Conservation (phyloP, 2,329 filamentous ascomycete genomes). For the Piedraia hortae region DNA sequence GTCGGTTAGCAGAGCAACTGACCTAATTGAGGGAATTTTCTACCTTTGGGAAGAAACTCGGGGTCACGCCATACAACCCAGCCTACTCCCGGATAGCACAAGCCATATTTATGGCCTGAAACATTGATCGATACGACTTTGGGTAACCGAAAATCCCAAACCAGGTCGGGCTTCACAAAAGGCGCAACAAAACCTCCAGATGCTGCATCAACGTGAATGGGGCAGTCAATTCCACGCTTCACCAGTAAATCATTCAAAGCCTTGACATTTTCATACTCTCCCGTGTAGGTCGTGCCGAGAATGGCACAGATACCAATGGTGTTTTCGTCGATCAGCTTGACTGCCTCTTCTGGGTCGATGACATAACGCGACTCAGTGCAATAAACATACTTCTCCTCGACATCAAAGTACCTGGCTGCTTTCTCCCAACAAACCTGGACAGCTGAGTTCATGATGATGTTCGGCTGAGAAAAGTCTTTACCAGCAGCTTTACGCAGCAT, state of each 20-base stretch:
- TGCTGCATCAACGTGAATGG: constrained; percentile 84
- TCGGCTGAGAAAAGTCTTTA: constrained; percentile 54
- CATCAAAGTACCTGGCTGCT: constrained; percentile 29
- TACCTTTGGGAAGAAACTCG: constrained; percentile 46
- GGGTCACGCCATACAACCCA: constrained; percentile 77
- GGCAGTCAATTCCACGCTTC: constrained; percentile 45
- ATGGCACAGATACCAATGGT: constrained; percentile 82
- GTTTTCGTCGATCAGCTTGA: constrained; percentile 36
- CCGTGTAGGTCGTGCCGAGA: constrained; percentile 79
- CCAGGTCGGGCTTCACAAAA: constrained; percentile 56
- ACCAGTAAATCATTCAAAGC: constrained; percentile 67
- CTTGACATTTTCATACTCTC: constrained; percentile 86
- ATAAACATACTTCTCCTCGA: constrained; percentile 60
- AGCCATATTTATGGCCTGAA: constrained; percentile 67
- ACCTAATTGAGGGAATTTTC: neutral
- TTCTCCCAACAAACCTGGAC: constrained; percentile 98
- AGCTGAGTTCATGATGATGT: constrained; percentile 85
- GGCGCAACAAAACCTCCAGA: constrained; percentile 81
- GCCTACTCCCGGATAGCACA: constrained; percentile 71
- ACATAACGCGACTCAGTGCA: constrained; percentile 33
- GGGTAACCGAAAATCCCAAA: constrained; percentile 78
- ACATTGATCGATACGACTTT: constrained; percentile 85
- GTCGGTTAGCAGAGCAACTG: neutral
- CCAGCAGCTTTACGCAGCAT: constrained; percentile 60
- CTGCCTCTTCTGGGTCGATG: constrained; percentile 33